Conservation (phyloP, 75 land plant genomes). For the Pinus albicaulis region DNA sequence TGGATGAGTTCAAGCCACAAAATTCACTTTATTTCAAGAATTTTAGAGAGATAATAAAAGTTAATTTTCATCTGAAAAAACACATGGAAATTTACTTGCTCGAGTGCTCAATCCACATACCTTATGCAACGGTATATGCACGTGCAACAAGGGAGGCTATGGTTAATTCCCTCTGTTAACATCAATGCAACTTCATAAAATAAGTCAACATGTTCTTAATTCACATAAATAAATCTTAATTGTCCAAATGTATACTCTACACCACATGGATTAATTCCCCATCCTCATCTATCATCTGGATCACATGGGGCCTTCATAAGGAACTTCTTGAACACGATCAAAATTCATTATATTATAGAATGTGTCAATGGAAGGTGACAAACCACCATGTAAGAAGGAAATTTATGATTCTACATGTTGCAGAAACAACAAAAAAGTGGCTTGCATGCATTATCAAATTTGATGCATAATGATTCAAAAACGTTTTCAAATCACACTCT, state of each 20-base stretch:
- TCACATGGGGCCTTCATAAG: slow-evolving; percentile 97
- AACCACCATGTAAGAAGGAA: slow-evolving; percentile 90
- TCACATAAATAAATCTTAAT: slow-evolving; percentile 21
- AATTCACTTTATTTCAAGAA: not conserved
- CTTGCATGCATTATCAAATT: not conserved
- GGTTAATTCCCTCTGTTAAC: not conserved
- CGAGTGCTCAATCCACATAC: not conserved
- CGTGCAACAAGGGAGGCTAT: not conserved
- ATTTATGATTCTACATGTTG: slow-evolving; percentile 89
- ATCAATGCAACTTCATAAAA: not conserved
- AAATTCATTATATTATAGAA: slow-evolving; percentile 86
- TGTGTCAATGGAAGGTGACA: slow-evolving; percentile 94
- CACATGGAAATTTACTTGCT: too few relatives aligned
- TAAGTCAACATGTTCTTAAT: not conserved
- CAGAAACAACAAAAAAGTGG: not conserved
- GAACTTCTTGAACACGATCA: slow-evolving; percentile 95
- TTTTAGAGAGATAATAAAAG: not conserved
- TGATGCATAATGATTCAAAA: not conserved
- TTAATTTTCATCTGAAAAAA: not conserved
- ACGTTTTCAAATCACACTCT: not conserved
- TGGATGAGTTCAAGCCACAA: not conserved
- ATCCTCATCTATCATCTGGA: slow-evolving; percentile 96
- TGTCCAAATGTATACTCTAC: slow-evolving; percentile 94
- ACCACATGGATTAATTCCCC: slow-evolving; percentile 96
- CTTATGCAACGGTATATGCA: not conserved